Base-by-base conservation (phyloP, 352 stramenopile genomes). In the Phytophthora tentaculata region DNA sequence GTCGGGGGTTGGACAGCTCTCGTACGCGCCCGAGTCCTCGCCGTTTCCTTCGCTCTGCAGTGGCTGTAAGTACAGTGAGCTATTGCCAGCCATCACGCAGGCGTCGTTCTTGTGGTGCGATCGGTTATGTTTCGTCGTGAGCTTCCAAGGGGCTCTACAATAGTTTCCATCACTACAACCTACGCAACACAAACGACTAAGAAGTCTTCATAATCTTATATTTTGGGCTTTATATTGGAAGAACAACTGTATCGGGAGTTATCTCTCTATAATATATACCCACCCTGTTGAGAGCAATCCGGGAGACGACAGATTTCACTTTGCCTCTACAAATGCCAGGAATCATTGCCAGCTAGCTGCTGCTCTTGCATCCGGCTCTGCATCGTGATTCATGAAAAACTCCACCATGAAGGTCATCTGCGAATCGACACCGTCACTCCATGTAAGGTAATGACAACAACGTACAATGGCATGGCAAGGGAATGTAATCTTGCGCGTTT, bases 1-100 rank as follows among this genome's bases (percentile, higher is more conserved):
- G 17, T 37, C 51, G 12, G 66, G 60, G 0, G 53, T 70, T 7
- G 22, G 6, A 44, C 61, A 74, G 48, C 20, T 28, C 17, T 23
- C 48, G 54, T 67, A 74, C 12, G 47, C 54, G n/a, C 47, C 52
- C 16, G 61, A 66, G 22, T 62, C 66, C 20, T 69, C 66, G 29
- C 26, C 37, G 17, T 64, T 56, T 48, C 60, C 53, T n/a, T 73
- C 66, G 2, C 61, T 28, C 17, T 66, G 66, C 49, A 70, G 54
- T 12, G 64, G 49, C 23, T 51, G 59, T 24, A 70, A 37, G 47
- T 61, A 39, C 28, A 44, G 53, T 35, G 60, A 54, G n/a, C 19
- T 44, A 17, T 66, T 61, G 8, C 17, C 29, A 8, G 32, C 41
- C 66, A 74, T 70, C 48, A 19, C 9, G 32, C 41, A 35, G 5